Percentiles rank a stretch among this genome's conserved stretches.
phyloP scores from a whole-genome alignment of 129 eudicot genomes.

The Solidago caesia region DNA sequence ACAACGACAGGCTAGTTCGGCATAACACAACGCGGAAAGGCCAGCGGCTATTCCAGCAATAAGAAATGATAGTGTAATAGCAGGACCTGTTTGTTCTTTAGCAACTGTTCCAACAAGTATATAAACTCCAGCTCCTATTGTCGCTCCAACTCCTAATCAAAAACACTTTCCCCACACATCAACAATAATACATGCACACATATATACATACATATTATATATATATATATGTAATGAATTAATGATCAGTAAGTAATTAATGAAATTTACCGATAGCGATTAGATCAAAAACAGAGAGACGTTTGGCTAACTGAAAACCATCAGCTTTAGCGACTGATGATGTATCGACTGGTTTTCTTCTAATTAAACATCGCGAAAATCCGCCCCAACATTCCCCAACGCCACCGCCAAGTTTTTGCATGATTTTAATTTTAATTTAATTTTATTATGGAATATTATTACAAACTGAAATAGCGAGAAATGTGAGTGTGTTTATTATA shows the following conservation, averaged over 20 bases:
- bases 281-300: conserved; percentile 71
- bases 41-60: conserved; percentile 99
- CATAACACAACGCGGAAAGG: conserved; percentile 96
- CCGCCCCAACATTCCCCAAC: not conserved
- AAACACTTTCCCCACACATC: conserved; percentile 7
- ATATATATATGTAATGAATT: not conserved
- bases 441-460: no score
- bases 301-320: conserved; percentile 74
- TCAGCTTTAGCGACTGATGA: conserved; percentile 42
- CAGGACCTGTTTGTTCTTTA: conserved; percentile 94
- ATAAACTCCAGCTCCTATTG: conserved; percentile 98
- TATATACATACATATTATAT: not conserved
- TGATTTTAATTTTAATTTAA: no score
- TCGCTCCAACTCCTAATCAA: conserved; percentile 86
- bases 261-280: conserved; percentile 67
- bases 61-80: conserved; percentile 85
- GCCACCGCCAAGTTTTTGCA: not conserved
- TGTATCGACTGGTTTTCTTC: conserved; percentile 84
- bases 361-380: conserved; percentile 44
- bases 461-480: no score
- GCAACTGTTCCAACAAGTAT: conserved; percentile 98
- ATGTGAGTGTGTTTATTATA: no score
- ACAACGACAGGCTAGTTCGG: conserved; percentile 98
- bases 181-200: not conserved
- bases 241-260: not conserved